A percentile compares a stretch with the other conserved stretches of the same genome.
These are phyloP conservation scores for Colletotrichum sp. DNA, from an alignment of 2,329 filamentous ascomycete genomes.

Conservation along the genomic window DNA sequence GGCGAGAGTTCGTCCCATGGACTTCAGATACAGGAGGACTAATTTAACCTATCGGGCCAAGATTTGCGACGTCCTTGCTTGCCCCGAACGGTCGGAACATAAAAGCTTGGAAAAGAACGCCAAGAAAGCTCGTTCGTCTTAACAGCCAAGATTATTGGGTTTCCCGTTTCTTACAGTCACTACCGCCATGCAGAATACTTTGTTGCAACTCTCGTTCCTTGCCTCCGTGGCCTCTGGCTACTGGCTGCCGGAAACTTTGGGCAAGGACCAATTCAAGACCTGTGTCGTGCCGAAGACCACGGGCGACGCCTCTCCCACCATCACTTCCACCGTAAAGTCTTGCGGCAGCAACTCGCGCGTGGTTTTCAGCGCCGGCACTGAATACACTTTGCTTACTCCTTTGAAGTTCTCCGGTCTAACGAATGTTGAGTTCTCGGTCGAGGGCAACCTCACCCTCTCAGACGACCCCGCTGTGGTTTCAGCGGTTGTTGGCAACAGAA, in stretches of 20 bases:
- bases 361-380: neutral
- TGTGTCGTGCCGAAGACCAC: constrained; percentile 4
- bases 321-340: neutral
- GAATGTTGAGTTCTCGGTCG: constrained; percentile 3
- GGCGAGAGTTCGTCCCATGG: neutral
- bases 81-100: neutral
- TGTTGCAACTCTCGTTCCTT: neutral
- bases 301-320: neutral
- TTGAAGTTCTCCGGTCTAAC: neutral
- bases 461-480: neutral
- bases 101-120: neutral
- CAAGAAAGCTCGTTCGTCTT: neutral
- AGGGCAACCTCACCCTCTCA: constrained; percentile 2
- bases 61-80: neutral
- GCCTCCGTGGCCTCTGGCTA: neutral
- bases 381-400: neutral
- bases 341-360: constrained; percentile 7
- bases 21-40: neutral
- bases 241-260: constrained; percentile 7
- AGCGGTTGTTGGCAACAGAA: neutral
- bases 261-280: neutral
- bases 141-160: neutral
- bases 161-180: neutral
- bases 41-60: neutral
- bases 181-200: neutral